Evolutionary conservation across 2,329 filamentous ascomycete species (phyloP).

Genomic region (Plenodomus biglobosus): DNA sequence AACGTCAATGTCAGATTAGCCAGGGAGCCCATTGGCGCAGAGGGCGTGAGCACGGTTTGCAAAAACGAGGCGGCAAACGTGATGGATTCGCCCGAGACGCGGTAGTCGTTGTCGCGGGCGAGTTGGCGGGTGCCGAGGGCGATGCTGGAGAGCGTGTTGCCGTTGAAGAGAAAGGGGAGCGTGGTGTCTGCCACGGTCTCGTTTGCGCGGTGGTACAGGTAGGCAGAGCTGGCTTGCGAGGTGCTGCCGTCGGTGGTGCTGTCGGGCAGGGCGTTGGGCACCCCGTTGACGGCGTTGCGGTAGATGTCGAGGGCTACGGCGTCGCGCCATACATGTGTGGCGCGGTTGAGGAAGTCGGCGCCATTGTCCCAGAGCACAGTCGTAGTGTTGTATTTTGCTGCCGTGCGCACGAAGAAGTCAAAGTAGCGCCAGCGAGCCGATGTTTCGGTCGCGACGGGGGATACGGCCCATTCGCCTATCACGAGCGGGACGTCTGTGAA

Average conservation of each 20-base stretch:
- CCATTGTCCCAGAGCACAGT: constrained; percentile 64
- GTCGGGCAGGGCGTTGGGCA: constrained; percentile 55
- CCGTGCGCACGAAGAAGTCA: constrained; percentile 55
- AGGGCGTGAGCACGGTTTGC: constrained; percentile 47
- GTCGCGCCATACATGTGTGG: constrained; percentile 55
- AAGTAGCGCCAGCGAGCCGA: constrained; percentile 61
- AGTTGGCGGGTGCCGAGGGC: constrained; percentile 45
- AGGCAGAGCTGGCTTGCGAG: constrained; percentile 55
- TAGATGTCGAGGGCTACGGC: constrained; percentile 53
- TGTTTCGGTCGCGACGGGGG: constrained; percentile 54
- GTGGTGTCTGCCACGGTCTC: constrained; percentile 47
- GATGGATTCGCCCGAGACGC: constrained; percentile 48
- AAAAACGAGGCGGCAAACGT: constrained; percentile 55
- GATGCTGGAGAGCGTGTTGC: constrained; percentile 52
- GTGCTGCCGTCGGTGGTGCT: constrained; percentile 53
- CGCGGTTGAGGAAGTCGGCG: constrained; percentile 57
- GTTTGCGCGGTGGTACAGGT: constrained; percentile 57
- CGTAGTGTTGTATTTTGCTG: constrained; percentile 53
- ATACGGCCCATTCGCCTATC: constrained; percentile 61
- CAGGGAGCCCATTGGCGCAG: constrained; percentile 50
- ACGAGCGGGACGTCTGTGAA: constrained; percentile 59
- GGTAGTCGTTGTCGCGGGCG: constrained; percentile 50
- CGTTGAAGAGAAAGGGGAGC: constrained; percentile 57
- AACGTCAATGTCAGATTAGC: constrained; percentile 57
- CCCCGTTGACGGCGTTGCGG: constrained; percentile 48